A percentile compares a stretch with the other conserved stretches of the same genome.
Conservation (phyloP, 345 rosid genomes). For the Eucalyptus camaldulensis region DNA sequence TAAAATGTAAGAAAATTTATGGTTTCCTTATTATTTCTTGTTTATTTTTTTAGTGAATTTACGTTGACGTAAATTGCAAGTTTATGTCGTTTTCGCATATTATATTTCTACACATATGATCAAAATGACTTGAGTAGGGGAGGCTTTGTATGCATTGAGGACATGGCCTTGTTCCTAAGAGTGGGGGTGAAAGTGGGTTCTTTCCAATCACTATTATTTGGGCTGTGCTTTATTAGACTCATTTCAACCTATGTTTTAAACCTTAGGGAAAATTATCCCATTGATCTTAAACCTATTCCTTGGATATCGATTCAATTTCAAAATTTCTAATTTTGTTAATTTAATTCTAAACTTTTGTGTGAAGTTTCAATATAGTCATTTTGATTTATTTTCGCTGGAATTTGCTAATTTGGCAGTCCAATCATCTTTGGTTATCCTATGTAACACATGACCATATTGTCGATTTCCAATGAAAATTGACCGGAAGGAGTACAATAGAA, state of each 20-base stretch:
- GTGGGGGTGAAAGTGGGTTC: not conserved
- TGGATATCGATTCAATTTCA: too few relatives aligned
- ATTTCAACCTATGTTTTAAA: not conserved
- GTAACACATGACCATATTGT: not conserved
- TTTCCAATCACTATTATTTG: not conserved
- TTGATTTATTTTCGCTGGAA: too few relatives aligned
- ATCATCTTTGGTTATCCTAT: not conserved
- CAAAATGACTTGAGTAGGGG: not conserved
- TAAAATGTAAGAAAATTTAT: too few relatives aligned
- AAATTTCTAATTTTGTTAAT: too few relatives aligned
- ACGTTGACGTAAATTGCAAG: accelerated
- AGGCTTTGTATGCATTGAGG: not conserved
- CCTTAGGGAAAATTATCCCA: not conserved
- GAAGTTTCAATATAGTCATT: not conserved
- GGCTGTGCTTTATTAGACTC: not conserved
- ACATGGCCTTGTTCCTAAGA: not conserved
- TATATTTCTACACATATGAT: too few relatives aligned
- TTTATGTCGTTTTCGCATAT: accelerated
- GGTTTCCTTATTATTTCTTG: accelerated
- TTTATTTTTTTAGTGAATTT: too few relatives aligned
- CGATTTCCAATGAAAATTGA: not conserved
- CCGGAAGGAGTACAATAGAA: too few relatives aligned
- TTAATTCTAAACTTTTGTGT: too few relatives aligned
- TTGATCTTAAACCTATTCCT: too few relatives aligned
- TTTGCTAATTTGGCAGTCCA: not conserved